These are phyloP conservation scores for Carallia pectinifolia DNA, from an alignment of 345 rosid genomes.

Conservation along the genomic window DNA sequence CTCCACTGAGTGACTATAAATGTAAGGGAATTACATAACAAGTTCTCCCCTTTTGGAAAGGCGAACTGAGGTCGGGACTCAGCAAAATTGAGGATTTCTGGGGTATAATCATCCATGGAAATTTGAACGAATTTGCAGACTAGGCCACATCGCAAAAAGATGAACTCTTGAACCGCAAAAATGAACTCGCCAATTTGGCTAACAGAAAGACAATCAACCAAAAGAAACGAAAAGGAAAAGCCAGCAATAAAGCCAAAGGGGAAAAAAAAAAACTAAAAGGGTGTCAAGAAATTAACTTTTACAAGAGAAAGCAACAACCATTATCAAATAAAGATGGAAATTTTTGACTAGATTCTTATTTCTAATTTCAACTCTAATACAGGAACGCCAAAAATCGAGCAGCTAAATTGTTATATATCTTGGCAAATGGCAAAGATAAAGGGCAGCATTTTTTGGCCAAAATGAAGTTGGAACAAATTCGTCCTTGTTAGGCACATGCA, in stretches of 20 bases:
- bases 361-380: constrained; percentile 3
- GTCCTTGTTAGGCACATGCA: not conserved
- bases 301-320: not conserved
- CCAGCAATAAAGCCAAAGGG: constrained; percentile 13
- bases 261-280: constrained; percentile 16
- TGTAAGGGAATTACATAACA: no score
- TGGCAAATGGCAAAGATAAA: not conserved
- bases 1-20: no score
- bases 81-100: not conserved
- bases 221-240: constrained; percentile 15
- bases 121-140: not conserved
- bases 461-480: not conserved
- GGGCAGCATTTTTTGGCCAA: not conserved
- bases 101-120: not conserved
- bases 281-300: constrained; percentile 21
- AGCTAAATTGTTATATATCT: not conserved
- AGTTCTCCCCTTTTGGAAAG: no score
- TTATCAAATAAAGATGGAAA: constrained; percentile 3
- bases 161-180: constrained; percentile 5
- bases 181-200: constrained; percentile 19
- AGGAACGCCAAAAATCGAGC: constrained; percentile 2
- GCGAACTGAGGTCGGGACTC: no score
- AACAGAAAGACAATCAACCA: not conserved
- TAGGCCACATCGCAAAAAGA: not conserved
- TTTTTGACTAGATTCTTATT: constrained; percentile 17